A percentile compares a stretch with the other conserved stretches of the same genome.
Evolutionary conservation across 2,329 filamentous ascomycete genomes (phyloP).

Genomic region (Arthrobotrys entomopaga): DNA sequence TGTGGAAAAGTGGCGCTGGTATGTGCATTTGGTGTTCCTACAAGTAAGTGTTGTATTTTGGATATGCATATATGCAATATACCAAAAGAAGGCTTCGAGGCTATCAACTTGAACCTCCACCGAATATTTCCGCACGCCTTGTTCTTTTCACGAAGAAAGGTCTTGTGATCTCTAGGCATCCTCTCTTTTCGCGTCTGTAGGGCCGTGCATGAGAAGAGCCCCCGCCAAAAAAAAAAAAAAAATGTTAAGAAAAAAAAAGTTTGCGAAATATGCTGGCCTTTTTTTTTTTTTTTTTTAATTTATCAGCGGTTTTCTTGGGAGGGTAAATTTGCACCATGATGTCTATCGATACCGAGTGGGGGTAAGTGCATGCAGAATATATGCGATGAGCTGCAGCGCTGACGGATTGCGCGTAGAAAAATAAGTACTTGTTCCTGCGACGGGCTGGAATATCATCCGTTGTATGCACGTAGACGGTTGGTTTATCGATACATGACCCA

Average conservation of each 20-base stretch:
- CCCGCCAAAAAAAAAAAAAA: too few relatives aligned
- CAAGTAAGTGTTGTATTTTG: too few relatives aligned
- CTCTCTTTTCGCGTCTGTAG: slow-evolving; percentile 18
- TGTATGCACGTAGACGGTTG: not conserved
- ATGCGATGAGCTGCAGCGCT: slow-evolving; percentile 5
- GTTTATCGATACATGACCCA: slow-evolving; percentile 6
- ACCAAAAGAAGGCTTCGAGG: slow-evolving; percentile 45
- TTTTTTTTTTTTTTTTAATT: too few relatives aligned
- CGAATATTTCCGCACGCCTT: not conserved
- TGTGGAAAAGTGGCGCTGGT: too few relatives aligned
- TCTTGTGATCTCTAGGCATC: slow-evolving; percentile 33
- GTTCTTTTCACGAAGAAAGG: slow-evolving; percentile 3
- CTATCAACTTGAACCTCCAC: slow-evolving; percentile 14
- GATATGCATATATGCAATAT: not conserved
- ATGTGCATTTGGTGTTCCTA: slow-evolving; percentile 6
- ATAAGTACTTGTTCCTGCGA: slow-evolving; percentile 10
- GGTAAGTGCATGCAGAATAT: not conserved
- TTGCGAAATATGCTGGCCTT: not conserved
- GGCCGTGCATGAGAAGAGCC: slow-evolving; percentile 18
- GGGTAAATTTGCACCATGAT: not conserved
- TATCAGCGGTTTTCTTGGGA: too few relatives aligned
- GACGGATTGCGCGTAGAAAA: too few relatives aligned
- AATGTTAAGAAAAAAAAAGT: not conserved
- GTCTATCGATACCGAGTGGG: not conserved
- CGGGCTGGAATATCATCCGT: not conserved